phyloP scores from a whole-genome alignment of 208 protist species.

The Trypanosoma mega region DNA sequence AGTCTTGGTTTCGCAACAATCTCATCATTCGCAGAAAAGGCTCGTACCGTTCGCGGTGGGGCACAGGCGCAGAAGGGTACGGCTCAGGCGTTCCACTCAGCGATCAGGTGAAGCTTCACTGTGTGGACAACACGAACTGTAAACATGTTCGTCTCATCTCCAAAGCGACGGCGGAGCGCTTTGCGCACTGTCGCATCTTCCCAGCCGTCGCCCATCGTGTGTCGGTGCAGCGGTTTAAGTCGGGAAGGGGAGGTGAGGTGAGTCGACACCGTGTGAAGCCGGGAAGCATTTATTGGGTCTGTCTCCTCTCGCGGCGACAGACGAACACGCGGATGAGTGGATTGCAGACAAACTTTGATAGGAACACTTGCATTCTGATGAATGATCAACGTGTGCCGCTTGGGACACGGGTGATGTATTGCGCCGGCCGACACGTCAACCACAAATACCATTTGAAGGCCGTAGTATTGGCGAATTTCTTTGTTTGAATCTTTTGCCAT shows the following conservation, averaged over 20 bases:
- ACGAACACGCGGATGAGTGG: slow-evolving; percentile 87
- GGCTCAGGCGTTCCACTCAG: slow-evolving; percentile 77
- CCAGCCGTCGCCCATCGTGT: slow-evolving; percentile 87
- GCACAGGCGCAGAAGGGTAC: slow-evolving; percentile 82
- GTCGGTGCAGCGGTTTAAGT: slow-evolving; percentile 87
- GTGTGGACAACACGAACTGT: slow-evolving; percentile 93
- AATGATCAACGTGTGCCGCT: slow-evolving; percentile 90
- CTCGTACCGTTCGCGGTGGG: slow-evolving; percentile 85
- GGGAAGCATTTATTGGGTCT: slow-evolving; percentile 89
- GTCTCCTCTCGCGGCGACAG: slow-evolving; percentile 84
- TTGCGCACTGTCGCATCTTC: slow-evolving; percentile 87
- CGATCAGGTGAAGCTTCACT: slow-evolving; percentile 91
- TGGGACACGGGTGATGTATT: slow-evolving; percentile 91
- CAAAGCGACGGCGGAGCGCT: slow-evolving; percentile 83
- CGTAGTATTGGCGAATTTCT: slow-evolving; percentile 91
- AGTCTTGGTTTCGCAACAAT: slow-evolving; percentile 85
- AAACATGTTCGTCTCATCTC: slow-evolving; percentile 90
- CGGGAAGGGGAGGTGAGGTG: slow-evolving; percentile 60
- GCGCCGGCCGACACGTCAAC: slow-evolving; percentile 90
- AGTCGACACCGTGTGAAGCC: slow-evolving; percentile 79
- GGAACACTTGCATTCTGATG: slow-evolving; percentile 92
- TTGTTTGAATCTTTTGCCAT: slow-evolving; percentile 47
- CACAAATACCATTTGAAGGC: slow-evolving; percentile 92
- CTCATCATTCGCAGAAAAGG: slow-evolving; percentile 85
- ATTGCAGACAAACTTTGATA: slow-evolving; percentile 89